phyloP scores from a whole-genome alignment of 1,284 basidiomycete genomes.

The Pisolithus thermaeus region DNA sequence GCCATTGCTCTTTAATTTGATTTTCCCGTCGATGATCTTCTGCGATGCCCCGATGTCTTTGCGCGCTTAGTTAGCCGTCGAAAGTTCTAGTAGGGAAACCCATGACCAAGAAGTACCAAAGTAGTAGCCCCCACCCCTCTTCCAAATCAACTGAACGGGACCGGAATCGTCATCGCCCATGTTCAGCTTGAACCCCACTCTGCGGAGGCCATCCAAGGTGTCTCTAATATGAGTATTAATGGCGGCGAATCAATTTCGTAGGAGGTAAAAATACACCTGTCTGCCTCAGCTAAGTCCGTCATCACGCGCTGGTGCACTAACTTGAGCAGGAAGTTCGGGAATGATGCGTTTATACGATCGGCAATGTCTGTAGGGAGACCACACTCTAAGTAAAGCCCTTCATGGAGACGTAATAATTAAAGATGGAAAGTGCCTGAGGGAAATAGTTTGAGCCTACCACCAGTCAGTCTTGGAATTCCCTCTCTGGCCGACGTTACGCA shows the following conservation, averaged over 20 bases:
- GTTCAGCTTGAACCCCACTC: conserved; percentile 56
- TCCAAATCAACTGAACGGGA: conserved; percentile 24
- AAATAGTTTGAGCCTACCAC: conserved; percentile 12
- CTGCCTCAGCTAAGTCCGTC: conserved; percentile 44
- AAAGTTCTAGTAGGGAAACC: conserved; percentile 10
- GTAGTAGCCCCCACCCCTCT: conserved; percentile 39
- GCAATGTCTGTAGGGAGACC: conserved; percentile 30
- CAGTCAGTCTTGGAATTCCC: conserved; percentile 36
- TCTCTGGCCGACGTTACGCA: conserved; percentile 51
- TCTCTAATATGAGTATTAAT: conserved; percentile 33
- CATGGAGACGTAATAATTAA: background rate
- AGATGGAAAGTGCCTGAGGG: background rate
- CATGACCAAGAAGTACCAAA: conserved; percentile 42
- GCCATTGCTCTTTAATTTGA: conserved; percentile 67
- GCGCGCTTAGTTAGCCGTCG: background rate
- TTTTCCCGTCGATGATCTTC: conserved; percentile 62
- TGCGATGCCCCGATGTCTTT: conserved; percentile 60
- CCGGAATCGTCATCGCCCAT: conserved; percentile 52
- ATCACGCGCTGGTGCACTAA: conserved; percentile 43
- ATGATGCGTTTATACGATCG: conserved; percentile 31
- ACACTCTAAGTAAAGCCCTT: conserved; percentile 36
- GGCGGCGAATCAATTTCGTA: conserved; percentile 20
- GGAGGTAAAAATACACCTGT: conserved; percentile 34
- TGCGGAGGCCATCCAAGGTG: conserved; percentile 48
- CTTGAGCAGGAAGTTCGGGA: conserved; percentile 13